Base-by-base conservation (phyloP, 257 asterid genomes). In the Solanum dulcamara region DNA sequence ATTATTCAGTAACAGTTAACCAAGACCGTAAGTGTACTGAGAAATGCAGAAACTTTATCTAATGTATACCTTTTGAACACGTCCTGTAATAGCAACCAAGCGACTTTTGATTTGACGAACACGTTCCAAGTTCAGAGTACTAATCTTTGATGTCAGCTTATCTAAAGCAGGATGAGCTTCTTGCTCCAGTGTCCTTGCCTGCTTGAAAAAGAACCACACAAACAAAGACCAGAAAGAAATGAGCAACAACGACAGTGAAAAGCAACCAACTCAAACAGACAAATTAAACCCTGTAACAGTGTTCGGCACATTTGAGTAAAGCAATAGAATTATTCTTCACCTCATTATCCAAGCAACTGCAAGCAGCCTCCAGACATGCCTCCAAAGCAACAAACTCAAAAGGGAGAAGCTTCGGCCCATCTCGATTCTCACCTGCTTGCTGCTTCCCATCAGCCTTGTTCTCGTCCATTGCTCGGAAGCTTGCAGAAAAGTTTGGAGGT, bases 131-230 rank as follows among this genome's bases (percentile, higher is more conserved):
- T 96, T 96, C 88, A 95, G 98, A n/a, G 98, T 94, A 91, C 98
- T 94, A 64, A 96, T 96, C 89, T 96, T 94, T 59, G 98, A 91
- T 60, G 99, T 96, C 89, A 96, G 70, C 87, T 91, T 96, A 90
- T 96, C 98, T 82, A 96, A 87, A 0, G 99, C 99, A 9, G 99
- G 98, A 92, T 94, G 97, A 87, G 98, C 99, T 91, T 96, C 99
- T 90, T 90, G 97, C 89, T 95, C 99, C 92, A 96, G 83, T 75
- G 98, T 94, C 90, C 95, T 91, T 84, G 98, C 98, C 99, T 96
- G 86, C 87, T 90, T 89, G 83, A 71, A 82, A 89, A 33, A 88
- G 66, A 33, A 85, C 66, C 84, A 84, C 84, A 79, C 37, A 81
- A 85, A 64, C 74, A 35, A 81, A 44, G 64, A 79, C 28, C 62